Percentiles rank a stretch among this genome's conserved stretches.
Conservation (phyloP, 2,329 filamentous ascomycete species). For the Trichoderma sp. region DNA sequence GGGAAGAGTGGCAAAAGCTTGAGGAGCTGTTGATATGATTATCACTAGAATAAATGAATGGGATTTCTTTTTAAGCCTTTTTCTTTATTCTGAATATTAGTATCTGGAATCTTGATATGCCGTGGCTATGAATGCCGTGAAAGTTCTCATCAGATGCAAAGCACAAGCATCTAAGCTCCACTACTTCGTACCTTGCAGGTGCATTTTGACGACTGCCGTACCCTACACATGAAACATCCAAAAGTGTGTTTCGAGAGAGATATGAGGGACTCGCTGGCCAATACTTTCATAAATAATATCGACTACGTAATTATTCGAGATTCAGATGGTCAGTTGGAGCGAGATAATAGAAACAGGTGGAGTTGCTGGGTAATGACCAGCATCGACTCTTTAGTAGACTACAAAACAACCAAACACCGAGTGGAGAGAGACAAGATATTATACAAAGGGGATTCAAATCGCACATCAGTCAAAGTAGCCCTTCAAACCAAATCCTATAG, state of each 20-base stretch:
- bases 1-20: not conserved
- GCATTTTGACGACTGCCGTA: not conserved
- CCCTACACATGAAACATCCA: not conserved
- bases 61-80: not conserved
- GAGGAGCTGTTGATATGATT: not conserved
- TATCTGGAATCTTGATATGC: not conserved
- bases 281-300: not conserved
- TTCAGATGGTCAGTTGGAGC: too few species aligned
- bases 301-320: not conserved
- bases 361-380: accelerated
- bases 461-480: constrained; percentile 14
- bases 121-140: not conserved
- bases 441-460: not conserved
- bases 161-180: not conserved
- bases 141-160: not conserved
- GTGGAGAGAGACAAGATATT: not conserved
- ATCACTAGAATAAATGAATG: not conserved
- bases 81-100: not conserved
- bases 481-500: constrained; percentile 18
- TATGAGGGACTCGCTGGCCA: accelerated
- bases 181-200: not conserved
- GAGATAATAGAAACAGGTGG: not conserved
- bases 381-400: not conserved
- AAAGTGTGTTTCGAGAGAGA: not conserved
- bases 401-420: not conserved